Evolutionary conservation across 306 rosid species (phyloP), one percentile per base, ranked within the genome.

Genomic region (Lathyrus sativus): DNA sequence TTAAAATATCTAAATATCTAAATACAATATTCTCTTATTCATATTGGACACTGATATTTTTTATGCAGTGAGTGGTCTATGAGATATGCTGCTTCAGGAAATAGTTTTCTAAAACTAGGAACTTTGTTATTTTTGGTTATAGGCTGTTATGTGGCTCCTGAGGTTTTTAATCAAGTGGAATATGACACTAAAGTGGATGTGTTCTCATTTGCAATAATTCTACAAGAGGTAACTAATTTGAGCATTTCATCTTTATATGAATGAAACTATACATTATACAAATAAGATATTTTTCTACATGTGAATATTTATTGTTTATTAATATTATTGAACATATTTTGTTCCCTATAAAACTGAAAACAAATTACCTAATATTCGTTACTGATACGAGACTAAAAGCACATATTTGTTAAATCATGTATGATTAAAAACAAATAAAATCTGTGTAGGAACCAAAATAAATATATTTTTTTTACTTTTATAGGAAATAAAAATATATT

Each of bases 121-220:
- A 61, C 9, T 69, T 18, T 69, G 44, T 60, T 70, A 9, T 70
- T 74, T 72, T 63, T 72, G 55, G 55, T 81, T 65, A 48, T 72
- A 92, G 96, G 93, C 77, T 86, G 96, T 76, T 93, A 93, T 63
- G 81, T 90, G 39, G 96, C 97, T 75, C 98, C 96, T 19, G 98
- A 92, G 83, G 98, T 88, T 83, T 92, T 75, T 74, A 85, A 61
- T 65, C 80, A 71, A 13, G 87, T 78, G 74, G 96, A 87, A 80
- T 93, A 90, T 73, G 98, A 78, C 74, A 93, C 96, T 13, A 93
- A 93, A 86, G 96, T 90, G 72, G 97, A 93, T 75, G 95, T 93
- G 9, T 92, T 86, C 86, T 88, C 96, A 39, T 93, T 93, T 79
- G 93, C 96, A 38, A 76, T 90, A 74, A 90, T 93, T 77, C 79